Conservation (phyloP, 2,329 filamentous ascomycete genomes). For the Apiospora phragmitis region DNA sequence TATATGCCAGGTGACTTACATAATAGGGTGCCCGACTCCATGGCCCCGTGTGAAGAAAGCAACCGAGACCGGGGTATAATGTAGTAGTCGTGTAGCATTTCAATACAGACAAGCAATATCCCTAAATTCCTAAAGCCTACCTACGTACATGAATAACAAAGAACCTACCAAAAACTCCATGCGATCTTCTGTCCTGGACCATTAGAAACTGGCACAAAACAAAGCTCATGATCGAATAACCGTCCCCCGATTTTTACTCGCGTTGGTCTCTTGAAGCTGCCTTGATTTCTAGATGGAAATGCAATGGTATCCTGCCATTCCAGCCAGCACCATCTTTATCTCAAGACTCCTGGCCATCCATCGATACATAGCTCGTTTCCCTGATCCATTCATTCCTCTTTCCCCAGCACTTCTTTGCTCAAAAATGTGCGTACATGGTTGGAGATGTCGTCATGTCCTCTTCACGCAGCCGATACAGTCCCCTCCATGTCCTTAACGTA, state of each 20-base stretch:
- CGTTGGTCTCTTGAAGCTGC: not conserved
- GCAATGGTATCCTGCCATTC: conserved; percentile 4
- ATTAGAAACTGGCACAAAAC: not conserved
- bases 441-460: not conserved
- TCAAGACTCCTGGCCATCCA: not conserved
- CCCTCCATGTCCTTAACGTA: conserved; percentile 89
- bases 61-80: not conserved
- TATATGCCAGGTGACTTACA: no score
- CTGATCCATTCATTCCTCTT: not conserved
- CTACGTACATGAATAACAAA: not conserved
- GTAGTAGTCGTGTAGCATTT: not conserved
- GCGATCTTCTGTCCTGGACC: not conserved
- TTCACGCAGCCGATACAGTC: conserved; percentile 35
- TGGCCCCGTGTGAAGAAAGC: not conserved
- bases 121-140: not conserved
- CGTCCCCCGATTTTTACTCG: not conserved
- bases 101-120: not conserved
- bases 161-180: not conserved
- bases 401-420: not conserved
- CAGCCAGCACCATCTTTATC: not conserved
- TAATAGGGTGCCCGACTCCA: not conserved
- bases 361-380: not conserved
- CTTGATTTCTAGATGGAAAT: conserved; percentile 7
- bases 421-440: not conserved
- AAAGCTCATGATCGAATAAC: not conserved